A percentile compares a stretch with the other conserved stretches of the same genome.
These are phyloP conservation scores for Globisporangium nodosum DNA, from an alignment of 352 stramenopile species.

Conservation along the genomic window DNA sequence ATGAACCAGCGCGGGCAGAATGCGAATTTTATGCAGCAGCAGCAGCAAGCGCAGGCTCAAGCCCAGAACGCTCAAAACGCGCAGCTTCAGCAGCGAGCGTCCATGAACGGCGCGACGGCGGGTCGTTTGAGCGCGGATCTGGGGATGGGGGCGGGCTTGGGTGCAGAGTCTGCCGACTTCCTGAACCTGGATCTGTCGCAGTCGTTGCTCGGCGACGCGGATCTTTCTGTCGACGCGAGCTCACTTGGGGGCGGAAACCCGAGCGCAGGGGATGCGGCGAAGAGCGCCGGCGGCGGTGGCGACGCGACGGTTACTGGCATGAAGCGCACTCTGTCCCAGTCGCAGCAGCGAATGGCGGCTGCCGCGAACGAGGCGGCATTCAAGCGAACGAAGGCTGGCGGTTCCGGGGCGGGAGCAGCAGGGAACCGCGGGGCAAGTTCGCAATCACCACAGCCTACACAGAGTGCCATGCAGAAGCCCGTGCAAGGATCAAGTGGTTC, in stretches of 20 bases:
- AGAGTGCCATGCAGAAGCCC: conserved; percentile 65
- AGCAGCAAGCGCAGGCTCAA: conserved; percentile 40
- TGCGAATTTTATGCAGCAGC: conserved; percentile 25
- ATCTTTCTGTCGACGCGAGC: conserved; percentile 42
- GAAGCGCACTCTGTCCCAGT: conserved; percentile 74
- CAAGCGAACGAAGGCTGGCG: conserved; percentile 73
- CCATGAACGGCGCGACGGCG: conserved; percentile 26
- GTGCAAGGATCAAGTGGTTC: conserved; percentile 59
- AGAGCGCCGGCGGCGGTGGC: conserved; percentile 22
- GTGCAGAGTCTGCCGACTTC: conserved; percentile 66
- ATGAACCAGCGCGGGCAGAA: conserved; percentile 24
- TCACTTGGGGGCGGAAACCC: conserved; percentile 24
- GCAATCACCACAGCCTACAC: conserved; percentile 44
- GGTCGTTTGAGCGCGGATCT: conserved; percentile 52
- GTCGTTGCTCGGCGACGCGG: conserved; percentile 57
- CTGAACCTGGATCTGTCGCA: conserved; percentile 75
- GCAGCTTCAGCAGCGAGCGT: conserved; percentile 30
- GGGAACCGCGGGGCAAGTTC: conserved; percentile 26
- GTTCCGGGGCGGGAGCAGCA: conserved; percentile 16
- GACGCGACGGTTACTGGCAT: conserved; percentile 29
- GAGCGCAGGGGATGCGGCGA: conserved; percentile 20
- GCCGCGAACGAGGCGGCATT: conserved; percentile 75
- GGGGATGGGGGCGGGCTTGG: conserved; percentile 34
- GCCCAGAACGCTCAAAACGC: conserved; percentile 20
- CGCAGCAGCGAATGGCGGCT: conserved; percentile 77